These are phyloP conservation scores for Neoscytalidium dimidiatum DNA, from an alignment of 2,329 filamentous ascomycete species.

Conservation along the genomic window DNA sequence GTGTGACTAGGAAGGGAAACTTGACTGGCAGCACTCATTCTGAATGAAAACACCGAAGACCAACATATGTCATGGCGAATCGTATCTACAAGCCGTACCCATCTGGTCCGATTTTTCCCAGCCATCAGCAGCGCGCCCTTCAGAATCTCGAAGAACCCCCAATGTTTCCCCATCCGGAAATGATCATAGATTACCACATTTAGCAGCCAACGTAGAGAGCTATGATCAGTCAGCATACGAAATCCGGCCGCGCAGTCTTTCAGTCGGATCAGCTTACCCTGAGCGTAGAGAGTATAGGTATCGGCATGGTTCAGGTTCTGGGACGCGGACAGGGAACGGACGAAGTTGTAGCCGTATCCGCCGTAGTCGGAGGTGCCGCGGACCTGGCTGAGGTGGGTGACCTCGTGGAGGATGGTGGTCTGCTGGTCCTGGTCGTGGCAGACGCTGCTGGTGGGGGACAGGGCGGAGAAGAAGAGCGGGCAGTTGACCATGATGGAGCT, in stretches of 20 bases:
- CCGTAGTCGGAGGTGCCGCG: conserved; percentile 62
- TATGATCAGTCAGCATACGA: background rate
- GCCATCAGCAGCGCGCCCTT: too few relatives aligned
- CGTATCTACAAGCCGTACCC: too few relatives aligned
- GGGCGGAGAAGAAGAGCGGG: conserved; percentile 57
- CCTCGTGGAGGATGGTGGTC: conserved; percentile 66
- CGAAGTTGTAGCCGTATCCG: conserved; percentile 51
- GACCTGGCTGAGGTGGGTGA: conserved; percentile 61
- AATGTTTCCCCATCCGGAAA: background rate
- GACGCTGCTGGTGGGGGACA: conserved; percentile 50
- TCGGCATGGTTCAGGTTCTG: conserved; percentile 53
- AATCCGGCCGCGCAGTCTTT: background rate
- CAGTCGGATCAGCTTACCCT: conserved; percentile 36
- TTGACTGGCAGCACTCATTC: too few relatives aligned
- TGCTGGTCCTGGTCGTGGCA: conserved; percentile 69
- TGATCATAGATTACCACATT: background rate
- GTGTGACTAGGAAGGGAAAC: too few relatives aligned
- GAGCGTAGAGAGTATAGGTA: conserved; percentile 58
- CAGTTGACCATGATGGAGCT: conserved; percentile 63
- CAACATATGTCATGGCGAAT: too few relatives aligned
- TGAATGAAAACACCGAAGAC: too few relatives aligned
- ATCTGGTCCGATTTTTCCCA: too few relatives aligned
- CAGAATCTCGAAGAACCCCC: background rate
- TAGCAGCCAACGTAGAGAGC: conserved; percentile 7
- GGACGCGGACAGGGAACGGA: background rate